phyloP scores from a whole-genome alignment of 495 filamentous ascomycete genomes.

The Penicillium verhagenii region DNA sequence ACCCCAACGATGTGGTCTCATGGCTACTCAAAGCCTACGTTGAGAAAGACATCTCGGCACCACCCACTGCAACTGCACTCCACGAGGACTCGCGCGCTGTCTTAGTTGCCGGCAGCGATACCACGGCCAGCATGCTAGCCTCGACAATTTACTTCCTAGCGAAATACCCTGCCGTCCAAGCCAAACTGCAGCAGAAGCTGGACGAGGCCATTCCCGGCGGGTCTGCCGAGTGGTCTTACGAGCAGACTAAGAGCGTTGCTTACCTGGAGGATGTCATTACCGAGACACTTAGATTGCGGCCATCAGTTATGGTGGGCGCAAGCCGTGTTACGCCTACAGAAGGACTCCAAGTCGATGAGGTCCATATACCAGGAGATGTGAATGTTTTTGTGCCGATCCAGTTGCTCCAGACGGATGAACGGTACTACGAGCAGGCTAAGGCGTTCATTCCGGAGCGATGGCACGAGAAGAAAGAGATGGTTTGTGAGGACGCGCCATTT shows the following conservation, averaged over 20 bases:
- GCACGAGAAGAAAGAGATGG: conserved; percentile 15
- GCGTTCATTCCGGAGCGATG: conserved; percentile 48
- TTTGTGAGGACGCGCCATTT: not conserved
- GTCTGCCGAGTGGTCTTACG: not conserved
- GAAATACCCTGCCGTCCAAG: not conserved
- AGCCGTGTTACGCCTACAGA: not conserved
- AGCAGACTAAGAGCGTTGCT: not conserved
- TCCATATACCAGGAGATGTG: conserved; percentile 1
- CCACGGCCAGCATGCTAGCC: not conserved
- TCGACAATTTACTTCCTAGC: not conserved
- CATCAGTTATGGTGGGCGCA: not conserved
- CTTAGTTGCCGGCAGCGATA: not conserved
- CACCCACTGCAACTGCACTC: not conserved
- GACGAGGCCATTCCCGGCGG: not conserved
- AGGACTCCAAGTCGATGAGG: not conserved
- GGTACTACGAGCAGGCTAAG: conserved; percentile 28
- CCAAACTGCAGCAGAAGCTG: not conserved
- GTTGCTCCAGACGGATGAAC: conserved; percentile 13
- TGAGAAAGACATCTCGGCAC: not conserved
- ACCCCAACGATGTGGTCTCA: not conserved
- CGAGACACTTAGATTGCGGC: conserved; percentile 41
- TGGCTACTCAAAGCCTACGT: conserved; percentile 7
- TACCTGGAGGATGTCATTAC: conserved; percentile 1
- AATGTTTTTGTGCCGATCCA: not conserved
- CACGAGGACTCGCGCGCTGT: not conserved